phyloP scores from a whole-genome alignment of 75 land plant species.

The Adiantum capillusveneris region DNA sequence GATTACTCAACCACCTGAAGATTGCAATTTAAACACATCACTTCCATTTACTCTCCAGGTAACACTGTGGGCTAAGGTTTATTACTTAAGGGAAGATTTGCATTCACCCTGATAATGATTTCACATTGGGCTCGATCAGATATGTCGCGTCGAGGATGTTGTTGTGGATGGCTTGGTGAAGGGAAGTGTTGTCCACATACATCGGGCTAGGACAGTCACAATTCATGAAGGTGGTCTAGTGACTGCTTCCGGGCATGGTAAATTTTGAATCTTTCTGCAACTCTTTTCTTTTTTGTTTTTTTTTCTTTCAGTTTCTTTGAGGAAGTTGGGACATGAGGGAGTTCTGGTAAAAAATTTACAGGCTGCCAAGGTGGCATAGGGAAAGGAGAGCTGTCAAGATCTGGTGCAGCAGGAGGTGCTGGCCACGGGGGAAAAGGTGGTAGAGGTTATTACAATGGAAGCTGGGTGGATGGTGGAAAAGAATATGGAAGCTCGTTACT shows the following conservation, averaged over 20 bases:
- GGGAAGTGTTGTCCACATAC: conserved; percentile 89
- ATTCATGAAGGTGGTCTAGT: conserved; percentile 60
- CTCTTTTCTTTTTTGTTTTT: too few species aligned
- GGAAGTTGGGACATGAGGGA: not conserved
- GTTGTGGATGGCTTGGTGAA: conserved; percentile 60
- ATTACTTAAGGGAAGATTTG: too few species aligned
- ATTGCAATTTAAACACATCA: conserved; percentile 92
- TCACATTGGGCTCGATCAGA: conserved; percentile 43
- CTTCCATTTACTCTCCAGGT: conserved; percentile 97
- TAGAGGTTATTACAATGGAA: conserved; percentile 45
- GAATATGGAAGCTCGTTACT: conserved; percentile 66
- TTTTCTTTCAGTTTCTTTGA: too few species aligned
- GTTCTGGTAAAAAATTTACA: conserved; percentile 19
- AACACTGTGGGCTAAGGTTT: too few species aligned
- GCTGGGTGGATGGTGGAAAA: conserved; percentile 53
- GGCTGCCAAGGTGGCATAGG: conserved; percentile 92
- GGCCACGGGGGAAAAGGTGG: conserved; percentile 98
- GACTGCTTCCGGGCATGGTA: conserved; percentile 79
- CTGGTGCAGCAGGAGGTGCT: conserved; percentile 81
- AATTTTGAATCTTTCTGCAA: too few species aligned
- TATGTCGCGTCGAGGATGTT: conserved; percentile 96
- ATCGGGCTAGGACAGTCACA: conserved; percentile 66
- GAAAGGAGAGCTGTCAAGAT: conserved; percentile 37
- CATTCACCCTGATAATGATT: too few species aligned
- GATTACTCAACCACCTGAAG: conserved; percentile 92